phyloP scores from a whole-genome alignment of 169 alveolate genomes.

The Babesia gibsoni region DNA sequence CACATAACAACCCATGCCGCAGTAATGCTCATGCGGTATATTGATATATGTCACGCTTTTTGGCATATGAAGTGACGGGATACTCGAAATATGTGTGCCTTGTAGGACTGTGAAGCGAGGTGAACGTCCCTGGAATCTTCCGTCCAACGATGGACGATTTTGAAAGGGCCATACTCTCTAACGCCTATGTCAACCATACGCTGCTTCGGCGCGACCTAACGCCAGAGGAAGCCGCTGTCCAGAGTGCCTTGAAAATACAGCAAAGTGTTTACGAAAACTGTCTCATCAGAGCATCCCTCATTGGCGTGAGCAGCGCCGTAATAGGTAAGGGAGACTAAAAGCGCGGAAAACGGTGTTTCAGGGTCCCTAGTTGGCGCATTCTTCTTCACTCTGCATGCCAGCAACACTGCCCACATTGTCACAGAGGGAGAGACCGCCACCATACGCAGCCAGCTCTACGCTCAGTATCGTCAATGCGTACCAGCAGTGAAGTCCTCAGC shows the following conservation, averaged over 20 bases:
- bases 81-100: too few species aligned
- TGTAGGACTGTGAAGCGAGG: too few species aligned
- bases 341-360: background rate
- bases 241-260: constrained; percentile 29
- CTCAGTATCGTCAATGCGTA: constrained; percentile 23
- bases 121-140: constrained; percentile 1
- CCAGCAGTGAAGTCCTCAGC: constrained; percentile 48
- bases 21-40: background rate
- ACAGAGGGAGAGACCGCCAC: constrained; percentile 4
- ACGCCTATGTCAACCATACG: constrained; percentile 27
- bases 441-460: constrained; percentile 17
- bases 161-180: constrained; percentile 43
- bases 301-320: constrained; percentile 60
- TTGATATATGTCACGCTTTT: background rate
- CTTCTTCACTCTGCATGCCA: constrained; percentile 46
- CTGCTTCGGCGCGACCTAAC: background rate
- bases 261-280: constrained; percentile 50
- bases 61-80: too few species aligned
- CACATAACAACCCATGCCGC: background rate
- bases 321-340: constrained; percentile 10
- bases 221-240: constrained; percentile 33
- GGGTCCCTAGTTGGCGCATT: constrained; percentile 62
- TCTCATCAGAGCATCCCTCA: constrained; percentile 36
- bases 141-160: constrained; percentile 47
- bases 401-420: constrained; percentile 27